phyloP scores from a whole-genome alignment of 331 rosid genomes.

The Acacia pycnantha region DNA sequence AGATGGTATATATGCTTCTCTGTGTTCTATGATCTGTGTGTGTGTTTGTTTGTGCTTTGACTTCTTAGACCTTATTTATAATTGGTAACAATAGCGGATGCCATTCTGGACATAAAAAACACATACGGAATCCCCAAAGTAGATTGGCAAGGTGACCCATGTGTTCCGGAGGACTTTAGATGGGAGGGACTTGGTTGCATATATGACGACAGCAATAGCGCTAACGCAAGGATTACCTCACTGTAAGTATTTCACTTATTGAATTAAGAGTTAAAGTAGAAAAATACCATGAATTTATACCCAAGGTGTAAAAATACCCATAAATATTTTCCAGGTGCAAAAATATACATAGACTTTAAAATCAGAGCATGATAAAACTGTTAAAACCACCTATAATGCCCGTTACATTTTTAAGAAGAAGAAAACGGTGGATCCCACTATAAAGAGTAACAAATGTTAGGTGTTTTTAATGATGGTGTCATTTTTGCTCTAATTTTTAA shows the following conservation, averaged over 20 bases:
- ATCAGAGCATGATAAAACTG: too few species aligned
- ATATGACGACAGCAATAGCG: neutral
- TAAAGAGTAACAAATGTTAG: too few species aligned
- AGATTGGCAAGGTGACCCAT: slow-evolving; percentile 38
- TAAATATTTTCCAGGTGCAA: too few species aligned
- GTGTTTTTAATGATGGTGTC: too few species aligned
- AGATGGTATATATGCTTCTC: slow-evolving; percentile 4
- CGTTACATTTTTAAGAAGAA: too few species aligned
- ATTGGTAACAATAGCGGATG: neutral
- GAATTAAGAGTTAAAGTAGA: neutral
- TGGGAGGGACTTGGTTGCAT: slow-evolving; percentile 27
- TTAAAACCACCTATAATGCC: too few species aligned
- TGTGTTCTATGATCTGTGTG: neutral
- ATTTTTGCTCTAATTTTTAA: too few species aligned
- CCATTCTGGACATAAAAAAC: slow-evolving; percentile 9
- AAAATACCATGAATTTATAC: too few species aligned
- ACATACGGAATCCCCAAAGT: neutral
- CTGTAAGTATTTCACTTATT: slow-evolving; percentile 20
- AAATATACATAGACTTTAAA: too few species aligned
- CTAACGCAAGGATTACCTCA: slow-evolving; percentile 9
- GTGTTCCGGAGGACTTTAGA: neutral
- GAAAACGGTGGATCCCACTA: too few species aligned
- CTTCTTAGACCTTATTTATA: neutral
- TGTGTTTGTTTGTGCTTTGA: neutral
- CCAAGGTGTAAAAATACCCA: too few species aligned